Percentiles rank a stretch among this genome's conserved stretches.
Conservation (phyloP, 2,329 filamentous ascomycete genomes). For the Fusarium sp. region DNA sequence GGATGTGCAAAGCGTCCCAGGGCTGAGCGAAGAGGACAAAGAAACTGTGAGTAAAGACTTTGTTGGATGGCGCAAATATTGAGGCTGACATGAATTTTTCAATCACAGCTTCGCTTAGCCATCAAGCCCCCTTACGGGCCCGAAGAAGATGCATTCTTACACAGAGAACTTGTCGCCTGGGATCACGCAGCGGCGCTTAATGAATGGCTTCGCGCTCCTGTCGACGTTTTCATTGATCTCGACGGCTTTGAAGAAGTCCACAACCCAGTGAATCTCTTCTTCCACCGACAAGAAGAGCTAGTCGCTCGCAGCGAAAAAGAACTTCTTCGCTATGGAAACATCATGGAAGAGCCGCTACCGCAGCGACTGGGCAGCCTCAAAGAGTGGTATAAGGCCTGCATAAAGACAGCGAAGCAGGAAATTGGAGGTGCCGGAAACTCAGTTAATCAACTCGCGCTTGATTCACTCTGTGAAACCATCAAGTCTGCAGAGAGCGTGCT, state of each 20-base stretch:
- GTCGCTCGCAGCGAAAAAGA: conserved; percentile 33
- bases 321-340: conserved; percentile 23
- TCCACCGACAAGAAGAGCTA: conserved; percentile 42
- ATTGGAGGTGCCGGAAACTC: not conserved
- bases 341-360: conserved; percentile 15
- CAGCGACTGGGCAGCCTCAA: conserved; percentile 17
- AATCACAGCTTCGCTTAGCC: conserved; percentile 26
- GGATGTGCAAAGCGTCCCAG: conserved; percentile 22
- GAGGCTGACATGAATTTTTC: not conserved
- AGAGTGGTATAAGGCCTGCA: conserved; percentile 35
- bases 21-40: conserved; percentile 18
- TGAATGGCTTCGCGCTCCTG: conserved; percentile 27
- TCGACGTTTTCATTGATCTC: conserved; percentile 52
- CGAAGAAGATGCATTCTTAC: conserved; percentile 32
- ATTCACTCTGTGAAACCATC: conserved; percentile 26
- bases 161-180: conserved; percentile 35
- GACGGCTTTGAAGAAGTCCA: conserved; percentile 54
- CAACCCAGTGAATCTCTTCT: conserved; percentile 63
- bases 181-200: conserved; percentile 35
- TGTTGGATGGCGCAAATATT: not conserved
- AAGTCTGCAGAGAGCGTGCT: conserved; percentile 27
- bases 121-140: conserved; percentile 28
- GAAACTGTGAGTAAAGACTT: conserved; percentile 22
- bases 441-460: conserved; percentile 13
- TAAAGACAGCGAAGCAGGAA: conserved; percentile 2